Conservation (phyloP, 768 basidiomycete genomes). For the Sarcodon sp. region DNA sequence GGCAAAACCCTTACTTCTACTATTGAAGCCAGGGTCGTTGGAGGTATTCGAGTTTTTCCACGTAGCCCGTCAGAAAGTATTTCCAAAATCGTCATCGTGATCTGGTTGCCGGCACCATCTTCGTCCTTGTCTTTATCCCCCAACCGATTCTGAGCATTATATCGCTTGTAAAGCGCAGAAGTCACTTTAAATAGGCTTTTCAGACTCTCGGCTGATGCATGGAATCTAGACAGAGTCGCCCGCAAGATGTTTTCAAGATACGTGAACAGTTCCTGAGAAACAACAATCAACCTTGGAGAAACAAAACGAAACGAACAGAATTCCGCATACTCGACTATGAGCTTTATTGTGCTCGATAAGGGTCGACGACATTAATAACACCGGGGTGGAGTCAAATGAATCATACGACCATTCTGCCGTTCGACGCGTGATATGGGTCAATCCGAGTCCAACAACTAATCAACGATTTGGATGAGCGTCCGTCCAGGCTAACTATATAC, state of each 20-base stretch:
- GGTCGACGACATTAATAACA: constrained; percentile 35
- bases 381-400: constrained; percentile 39
- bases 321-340: constrained; percentile 33
- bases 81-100: constrained; percentile 10
- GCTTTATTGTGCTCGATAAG: constrained; percentile 51
- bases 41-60: constrained; percentile 7
- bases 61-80: constrained; percentile 10
- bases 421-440: constrained; percentile 40
- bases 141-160: background rate
- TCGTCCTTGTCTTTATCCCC: background rate
- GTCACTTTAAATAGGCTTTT: constrained; percentile 36
- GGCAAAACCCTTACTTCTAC: constrained; percentile 28
- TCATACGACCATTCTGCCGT: constrained; percentile 40
- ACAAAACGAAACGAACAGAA: background rate
- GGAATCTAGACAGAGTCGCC: constrained; percentile 34
- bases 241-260: constrained; percentile 52
- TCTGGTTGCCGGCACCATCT: constrained; percentile 6
- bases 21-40: constrained; percentile 8
- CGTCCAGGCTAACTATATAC: constrained; percentile 9
- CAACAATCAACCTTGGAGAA: background rate
- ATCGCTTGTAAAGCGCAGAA: constrained; percentile 23
- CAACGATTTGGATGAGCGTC: too few species aligned
- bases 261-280: constrained; percentile 39
- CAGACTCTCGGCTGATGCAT: constrained; percentile 29
- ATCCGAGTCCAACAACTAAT: constrained; percentile 43